Percentiles rank a stretch among this genome's conserved stretches.
Evolutionary conservation across 345 rosid species (phyloP).

Genomic region (Hypericum androsaemum): DNA sequence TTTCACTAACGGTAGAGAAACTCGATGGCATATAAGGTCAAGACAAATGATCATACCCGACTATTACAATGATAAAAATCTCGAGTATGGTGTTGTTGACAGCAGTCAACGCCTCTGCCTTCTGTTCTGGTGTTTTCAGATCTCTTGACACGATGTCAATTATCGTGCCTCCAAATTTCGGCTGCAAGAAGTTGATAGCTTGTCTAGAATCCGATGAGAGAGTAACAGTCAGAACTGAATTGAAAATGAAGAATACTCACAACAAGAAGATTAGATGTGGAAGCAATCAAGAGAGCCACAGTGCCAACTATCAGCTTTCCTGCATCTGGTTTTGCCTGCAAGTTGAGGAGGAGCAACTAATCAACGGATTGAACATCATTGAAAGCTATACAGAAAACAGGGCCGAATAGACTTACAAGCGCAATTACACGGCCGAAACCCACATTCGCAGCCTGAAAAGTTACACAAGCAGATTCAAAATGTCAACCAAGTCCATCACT

Average conservation of each 20-base stretch:
- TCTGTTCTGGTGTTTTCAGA: conserved; percentile 26
- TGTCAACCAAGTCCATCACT: not conserved
- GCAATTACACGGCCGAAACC: conserved; percentile 15
- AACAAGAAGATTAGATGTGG: conserved; percentile 16
- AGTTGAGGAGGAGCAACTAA: not conserved
- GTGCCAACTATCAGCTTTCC: conserved; percentile 19
- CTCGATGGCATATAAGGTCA: no score
- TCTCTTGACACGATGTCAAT: conserved; percentile 43
- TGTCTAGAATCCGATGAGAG: no score
- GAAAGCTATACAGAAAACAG: not conserved
- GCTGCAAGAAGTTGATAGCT: conserved; percentile 18
- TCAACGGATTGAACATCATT: not conserved
- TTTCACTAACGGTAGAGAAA: not conserved
- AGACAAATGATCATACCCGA: conserved; percentile 22
- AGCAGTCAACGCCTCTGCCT: conserved; percentile 27
- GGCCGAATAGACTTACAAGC: conserved; percentile 14
- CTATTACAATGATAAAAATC: conserved; percentile 28
- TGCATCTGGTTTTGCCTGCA: conserved; percentile 19
- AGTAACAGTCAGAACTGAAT: no score
- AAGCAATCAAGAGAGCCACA: conserved; percentile 13
- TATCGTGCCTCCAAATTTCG: conserved; percentile 37
- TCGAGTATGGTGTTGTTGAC: conserved; percentile 35
- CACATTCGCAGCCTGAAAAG: conserved; percentile 18
- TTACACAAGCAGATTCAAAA: not conserved
- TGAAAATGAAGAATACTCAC: conserved; percentile 3